Conservation (phyloP, 2,329 filamentous ascomycete species). For the Annulohypoxylon truncatum region DNA sequence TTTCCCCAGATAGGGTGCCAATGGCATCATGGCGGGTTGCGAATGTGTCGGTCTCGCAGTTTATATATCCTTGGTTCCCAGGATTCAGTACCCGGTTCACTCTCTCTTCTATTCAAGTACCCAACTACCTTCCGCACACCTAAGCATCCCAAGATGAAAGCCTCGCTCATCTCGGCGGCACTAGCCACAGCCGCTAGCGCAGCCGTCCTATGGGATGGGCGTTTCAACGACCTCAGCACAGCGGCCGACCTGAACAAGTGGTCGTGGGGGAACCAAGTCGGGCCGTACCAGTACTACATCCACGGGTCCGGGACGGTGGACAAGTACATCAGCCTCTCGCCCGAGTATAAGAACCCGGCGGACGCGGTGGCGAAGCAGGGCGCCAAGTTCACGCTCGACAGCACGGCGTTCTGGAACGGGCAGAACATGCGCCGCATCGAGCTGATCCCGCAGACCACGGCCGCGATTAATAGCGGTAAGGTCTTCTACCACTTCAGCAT, state of each 20-base stretch:
- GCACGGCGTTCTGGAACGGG: slow-evolving; percentile 76
- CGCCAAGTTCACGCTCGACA: slow-evolving; percentile 73
- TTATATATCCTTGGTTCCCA: slow-evolving; percentile 23
- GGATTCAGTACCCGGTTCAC: neutral
- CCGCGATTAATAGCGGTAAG: slow-evolving; percentile 72
- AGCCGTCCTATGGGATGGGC: slow-evolving; percentile 69
- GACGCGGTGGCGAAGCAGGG: slow-evolving; percentile 72
- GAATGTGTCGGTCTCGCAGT: slow-evolving; percentile 10
- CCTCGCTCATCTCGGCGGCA: slow-evolving; percentile 30
- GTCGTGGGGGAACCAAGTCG: slow-evolving; percentile 72
- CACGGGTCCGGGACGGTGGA: slow-evolving; percentile 69
- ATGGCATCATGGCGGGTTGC: slow-evolving; percentile 14
- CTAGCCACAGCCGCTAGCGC: slow-evolving; percentile 50
- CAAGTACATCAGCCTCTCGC: slow-evolving; percentile 71
- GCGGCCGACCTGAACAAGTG: slow-evolving; percentile 66
- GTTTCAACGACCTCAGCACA: slow-evolving; percentile 66
- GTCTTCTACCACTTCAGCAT: slow-evolving; percentile 80
- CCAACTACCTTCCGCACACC: neutral
- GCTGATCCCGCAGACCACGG: slow-evolving; percentile 77
- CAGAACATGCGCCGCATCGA: slow-evolving; percentile 79
- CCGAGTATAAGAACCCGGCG: slow-evolving; percentile 72
- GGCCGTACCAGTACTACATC: slow-evolving; percentile 81
- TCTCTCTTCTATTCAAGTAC: neutral
- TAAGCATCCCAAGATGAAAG: slow-evolving; percentile 40
- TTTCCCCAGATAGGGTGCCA: slow-evolving; percentile 11